Evolutionary conservation across 805 yeast species (phyloP), one percentile per base, ranked within the genome.

Genomic region (Pichia californica): DNA sequence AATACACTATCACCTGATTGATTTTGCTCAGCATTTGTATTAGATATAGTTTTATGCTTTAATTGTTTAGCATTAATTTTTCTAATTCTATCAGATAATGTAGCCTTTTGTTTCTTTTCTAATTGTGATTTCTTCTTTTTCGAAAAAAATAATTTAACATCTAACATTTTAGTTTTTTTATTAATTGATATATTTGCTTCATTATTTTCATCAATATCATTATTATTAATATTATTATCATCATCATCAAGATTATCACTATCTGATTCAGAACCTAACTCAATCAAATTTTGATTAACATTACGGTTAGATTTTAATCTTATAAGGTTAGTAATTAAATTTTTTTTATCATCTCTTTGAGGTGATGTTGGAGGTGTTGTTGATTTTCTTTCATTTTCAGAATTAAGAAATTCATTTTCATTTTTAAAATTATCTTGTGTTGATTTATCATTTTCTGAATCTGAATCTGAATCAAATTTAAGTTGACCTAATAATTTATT

Each of bases 31-130:
- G n/a, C 40, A 26, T 37, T 21, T 8, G 26, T 21, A 8, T 37
- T 42, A 5, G n/a, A 15, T 21, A 16, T 13, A 10, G 18, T 21
- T 15, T 31, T 36, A 13, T 26, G 38, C 32, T 40, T 43, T 31
- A 44, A 20, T 25, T 47, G 48, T 18, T 40, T 31, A 10, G 45
- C 42, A 34, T 44, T 47, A 4, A 40, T 27, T 33, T 25, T 46
- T 31, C 32, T 38, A 21, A 49, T 46, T 34, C 35, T 49, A 28
- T 41, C 43, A n/a, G 44, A 27, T 16, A 44, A 38, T 7, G 50
- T 27, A 10, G 27, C 16, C n/a, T 46, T 40, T 20, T 42, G 34
- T 10, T 28, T 8, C 11, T 25, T 36, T 15, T 38, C 48, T n/a
- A 34, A 10, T 23, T 28, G 36, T 15, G 15, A 23, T 11, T 44